Base-by-base conservation (phyloP, 225 moss, liverwort and hornwort genomes). In the Polytrichum commune region DNA sequence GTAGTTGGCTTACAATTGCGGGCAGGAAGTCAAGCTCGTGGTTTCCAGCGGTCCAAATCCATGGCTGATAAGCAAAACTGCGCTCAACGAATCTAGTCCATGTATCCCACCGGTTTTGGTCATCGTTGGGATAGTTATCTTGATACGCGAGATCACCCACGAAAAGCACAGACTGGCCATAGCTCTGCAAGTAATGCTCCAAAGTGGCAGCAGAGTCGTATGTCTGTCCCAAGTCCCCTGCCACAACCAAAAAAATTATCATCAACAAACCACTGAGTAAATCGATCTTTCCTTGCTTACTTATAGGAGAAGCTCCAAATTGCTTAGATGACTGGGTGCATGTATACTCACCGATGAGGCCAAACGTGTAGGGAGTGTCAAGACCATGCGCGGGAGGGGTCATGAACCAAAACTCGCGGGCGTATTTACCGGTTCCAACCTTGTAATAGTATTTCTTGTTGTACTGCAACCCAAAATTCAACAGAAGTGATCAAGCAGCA, bases 151-250 rank as follows among this genome's bases (percentile, higher is more conserved):
- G 75, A n/a, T 98, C 95, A 0, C 95, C 98, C 5, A 95, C 77
- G 1, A 16, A 75, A 2, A 98, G 67, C 7, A 95, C 19, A 3
- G 86, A 33, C 74, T 93, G 85, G 18, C 92, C 98, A 61, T 72
- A 80, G 68, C 91, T 90, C 62, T 88, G 85, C 74, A 86, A 22
- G 72, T 98, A 98, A 67, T 98, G 98, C 19, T 93, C 83, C 81
- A 98, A 73, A 32, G 91, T 91, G 55, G 33, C 26, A 20, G 78
- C 72, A 0, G 98, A 98, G 71, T 98, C 89, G 25, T 23, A 84
- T 0, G 98, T 95, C 75, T 98, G 95, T 27, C 95, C 98, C 78
- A 98, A 77, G 38, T 98, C 98, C 67, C 98, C 97, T 97, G 84
- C 5, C 33, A 53, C 62, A 75, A 46, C 4, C 70, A 67, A 32